Evolutionary conservation across 1,139 yeast genomes (phyloP).

Genomic region (Geotrichum citri-aurantii): DNA sequence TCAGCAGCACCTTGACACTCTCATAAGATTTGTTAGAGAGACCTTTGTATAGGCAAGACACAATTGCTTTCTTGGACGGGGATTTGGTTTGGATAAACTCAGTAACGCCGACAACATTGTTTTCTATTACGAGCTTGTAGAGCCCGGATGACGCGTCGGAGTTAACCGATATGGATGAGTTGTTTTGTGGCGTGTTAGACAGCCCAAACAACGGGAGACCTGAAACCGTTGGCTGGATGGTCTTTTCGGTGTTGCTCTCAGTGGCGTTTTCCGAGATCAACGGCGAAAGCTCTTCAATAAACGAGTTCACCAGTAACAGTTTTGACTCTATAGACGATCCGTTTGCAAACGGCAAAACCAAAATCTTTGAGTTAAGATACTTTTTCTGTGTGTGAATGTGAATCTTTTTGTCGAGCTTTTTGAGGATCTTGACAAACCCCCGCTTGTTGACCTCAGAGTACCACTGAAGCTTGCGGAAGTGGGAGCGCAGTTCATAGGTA

Average conservation of each 20-base stretch:
- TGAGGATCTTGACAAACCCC: slow-evolving; percentile 83
- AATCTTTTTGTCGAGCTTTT: slow-evolving; percentile 82
- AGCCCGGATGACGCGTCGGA: slow-evolving; percentile 2
- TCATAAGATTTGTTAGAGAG: slow-evolving; percentile 46
- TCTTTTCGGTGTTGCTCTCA: slow-evolving; percentile 3
- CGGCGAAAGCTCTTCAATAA: slow-evolving; percentile 44
- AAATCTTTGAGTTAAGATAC: slow-evolving; percentile 64
- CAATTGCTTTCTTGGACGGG: slow-evolving; percentile 25
- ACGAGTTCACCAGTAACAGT: slow-evolving; percentile 51
- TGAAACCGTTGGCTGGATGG: background rate
- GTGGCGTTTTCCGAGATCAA: slow-evolving; percentile 15
- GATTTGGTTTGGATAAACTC: slow-evolving; percentile 12
- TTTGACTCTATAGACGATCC: slow-evolving; percentile 52
- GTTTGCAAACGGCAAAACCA: slow-evolving; percentile 68
- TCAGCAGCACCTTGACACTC: slow-evolving; percentile 55
- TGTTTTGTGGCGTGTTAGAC: background rate
- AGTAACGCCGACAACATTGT: slow-evolving; percentile 31
- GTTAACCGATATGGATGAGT: background rate
- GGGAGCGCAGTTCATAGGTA: slow-evolving; percentile 69
- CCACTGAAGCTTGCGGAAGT: slow-evolving; percentile 77
- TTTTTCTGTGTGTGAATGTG: slow-evolving; percentile 62
- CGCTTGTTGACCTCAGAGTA: slow-evolving; percentile 88
- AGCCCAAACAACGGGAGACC: background rate
- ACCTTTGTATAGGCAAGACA: slow-evolving; percentile 59
- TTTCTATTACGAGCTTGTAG: slow-evolving; percentile 18